A percentile compares a stretch with the other conserved stretches of the same genome.
phyloP scores from a whole-genome alignment of 164 flowering plant genomes.

The Saururus chinensis region DNA sequence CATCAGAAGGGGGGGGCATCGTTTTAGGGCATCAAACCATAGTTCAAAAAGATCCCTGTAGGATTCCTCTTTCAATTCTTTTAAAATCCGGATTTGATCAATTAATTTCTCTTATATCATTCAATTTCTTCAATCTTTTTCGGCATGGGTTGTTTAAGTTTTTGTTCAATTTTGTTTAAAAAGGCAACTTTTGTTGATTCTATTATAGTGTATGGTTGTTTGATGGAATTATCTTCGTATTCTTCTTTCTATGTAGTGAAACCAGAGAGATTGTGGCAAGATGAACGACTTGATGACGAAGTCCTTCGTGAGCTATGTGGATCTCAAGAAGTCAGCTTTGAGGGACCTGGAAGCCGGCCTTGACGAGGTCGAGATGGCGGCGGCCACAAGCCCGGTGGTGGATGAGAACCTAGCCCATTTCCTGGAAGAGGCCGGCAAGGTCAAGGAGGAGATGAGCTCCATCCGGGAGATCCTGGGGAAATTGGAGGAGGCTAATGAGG shows the following conservation, averaged over 20 bases:
- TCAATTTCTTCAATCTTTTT: too few species aligned
- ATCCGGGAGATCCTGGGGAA: conserved; percentile 32
- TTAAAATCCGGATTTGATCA: too few species aligned
- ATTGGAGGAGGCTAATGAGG: conserved; percentile 47
- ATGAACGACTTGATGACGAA: conserved; percentile 93
- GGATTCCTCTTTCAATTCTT: too few species aligned
- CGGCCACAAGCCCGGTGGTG: conserved; percentile 10
- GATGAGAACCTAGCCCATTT: conserved; percentile 41
- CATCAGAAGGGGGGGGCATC: too few species aligned
- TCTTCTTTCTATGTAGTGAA: not conserved
- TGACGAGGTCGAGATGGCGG: conserved; percentile 32
- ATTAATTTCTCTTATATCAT: too few species aligned
- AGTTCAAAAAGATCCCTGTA: too few species aligned
- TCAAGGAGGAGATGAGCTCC: conserved; percentile 49
- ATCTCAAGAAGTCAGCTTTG: conserved; percentile 73
- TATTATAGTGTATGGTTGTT: too few species aligned
- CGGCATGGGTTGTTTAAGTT: too few species aligned
- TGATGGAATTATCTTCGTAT: too few species aligned
- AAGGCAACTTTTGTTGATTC: too few species aligned
- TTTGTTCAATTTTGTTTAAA: too few species aligned
- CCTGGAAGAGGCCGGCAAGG: conserved; percentile 62
- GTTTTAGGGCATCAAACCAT: too few species aligned
- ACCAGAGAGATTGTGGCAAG: conserved; percentile 7
- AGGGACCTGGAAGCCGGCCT: conserved; percentile 66
- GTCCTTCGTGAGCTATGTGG: conserved; percentile 70